phyloP scores from a whole-genome alignment of 805 yeast species.

The Komagataella phaffii region DNA sequence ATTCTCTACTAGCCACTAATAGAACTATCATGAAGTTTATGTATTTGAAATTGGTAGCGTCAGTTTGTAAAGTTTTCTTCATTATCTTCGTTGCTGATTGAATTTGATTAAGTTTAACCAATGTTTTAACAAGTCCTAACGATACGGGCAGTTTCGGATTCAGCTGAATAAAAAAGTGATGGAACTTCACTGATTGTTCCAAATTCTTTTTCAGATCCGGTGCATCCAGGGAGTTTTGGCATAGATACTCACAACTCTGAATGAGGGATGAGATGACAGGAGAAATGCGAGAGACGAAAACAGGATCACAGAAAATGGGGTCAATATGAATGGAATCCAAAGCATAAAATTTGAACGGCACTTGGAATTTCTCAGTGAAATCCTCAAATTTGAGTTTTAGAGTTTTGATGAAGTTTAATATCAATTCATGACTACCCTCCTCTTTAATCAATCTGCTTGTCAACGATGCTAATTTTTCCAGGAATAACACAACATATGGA shows the following conservation, averaged over 20 bases:
- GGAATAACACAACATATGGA: background rate
- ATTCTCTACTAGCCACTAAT: background rate
- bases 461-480: background rate
- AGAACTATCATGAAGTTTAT: background rate
- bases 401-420: background rate
- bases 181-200: background rate
- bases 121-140: background rate
- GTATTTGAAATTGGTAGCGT: background rate
- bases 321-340: background rate
- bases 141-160: background rate
- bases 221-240: background rate
- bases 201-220: background rate
- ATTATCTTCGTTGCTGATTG: background rate
- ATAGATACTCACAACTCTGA: background rate
- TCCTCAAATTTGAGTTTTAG: background rate
- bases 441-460: background rate
- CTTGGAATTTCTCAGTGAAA: background rate
- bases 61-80: background rate
- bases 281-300: background rate
- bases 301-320: background rate
- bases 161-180: background rate
- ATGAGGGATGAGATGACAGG: background rate
- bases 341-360: background rate
- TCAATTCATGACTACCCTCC: background rate
- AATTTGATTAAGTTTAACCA: background rate